Conservation (phyloP, 139 green algal genomes). For the Prasinococcaceae sp. region DNA sequence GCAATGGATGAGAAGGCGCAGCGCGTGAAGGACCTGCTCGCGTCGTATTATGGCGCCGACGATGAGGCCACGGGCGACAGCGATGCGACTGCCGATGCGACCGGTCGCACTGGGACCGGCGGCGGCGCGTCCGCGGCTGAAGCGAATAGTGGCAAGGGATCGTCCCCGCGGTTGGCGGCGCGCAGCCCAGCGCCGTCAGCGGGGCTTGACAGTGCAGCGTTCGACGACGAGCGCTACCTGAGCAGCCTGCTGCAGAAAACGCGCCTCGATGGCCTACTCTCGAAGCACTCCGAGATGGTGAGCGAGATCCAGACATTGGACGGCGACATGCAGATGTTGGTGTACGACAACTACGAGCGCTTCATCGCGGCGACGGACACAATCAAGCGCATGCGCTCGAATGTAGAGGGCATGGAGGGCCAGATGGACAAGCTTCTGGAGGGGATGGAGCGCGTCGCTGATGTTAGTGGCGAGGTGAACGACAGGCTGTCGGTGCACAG, state of each 20-base stretch:
- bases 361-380: constrained; percentile 95
- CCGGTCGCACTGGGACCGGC: neutral
- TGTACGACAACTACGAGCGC: constrained; percentile 98
- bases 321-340: constrained; percentile 90
- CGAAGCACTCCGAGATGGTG: constrained; percentile 59
- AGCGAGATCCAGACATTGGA: constrained; percentile 79
- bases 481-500: constrained; percentile 55
- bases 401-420: constrained; percentile 47
- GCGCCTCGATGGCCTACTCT: constrained; percentile 50
- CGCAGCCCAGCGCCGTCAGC: neutral
- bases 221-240: constrained; percentile 15
- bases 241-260: constrained; percentile 33
- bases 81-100: neutral
- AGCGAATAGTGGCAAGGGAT: too few relatives aligned
- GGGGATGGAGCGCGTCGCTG: constrained; percentile 26
- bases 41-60: constrained; percentile 24
- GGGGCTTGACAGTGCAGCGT: neutral
- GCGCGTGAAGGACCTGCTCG: constrained; percentile 17
- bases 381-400: constrained; percentile 49
- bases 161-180: neutral
- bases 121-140: neutral
- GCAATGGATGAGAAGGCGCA: constrained; percentile 15
- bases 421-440: constrained; percentile 47
- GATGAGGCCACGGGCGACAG: neutral
- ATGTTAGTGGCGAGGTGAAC: constrained; percentile 56